Evolutionary conservation across 192 early-diverging fungal species (phyloP), one percentile per base, ranked within the genome.

Genomic region (Coemansia sp.): DNA sequence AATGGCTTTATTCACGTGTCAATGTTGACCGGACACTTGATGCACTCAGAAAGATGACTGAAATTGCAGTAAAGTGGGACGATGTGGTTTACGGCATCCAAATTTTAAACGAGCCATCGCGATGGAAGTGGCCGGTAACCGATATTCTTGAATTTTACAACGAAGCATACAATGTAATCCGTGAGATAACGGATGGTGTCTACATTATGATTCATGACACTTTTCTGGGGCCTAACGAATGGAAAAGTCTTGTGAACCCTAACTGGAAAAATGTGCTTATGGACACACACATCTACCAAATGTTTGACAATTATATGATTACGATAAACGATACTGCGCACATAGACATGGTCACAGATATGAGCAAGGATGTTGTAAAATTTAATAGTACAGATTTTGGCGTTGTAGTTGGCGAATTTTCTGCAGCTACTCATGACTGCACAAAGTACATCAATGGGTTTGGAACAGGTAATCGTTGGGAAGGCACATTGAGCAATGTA

Each of bases 371-470:
- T 23, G 60, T 87, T 11, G 64, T 56, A 11, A 20, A 66, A 3
- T 84, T 83, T 31, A 69, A 73, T 25, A 64, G 73, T 6, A 56
- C 76, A 3, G 73, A 74, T 39, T 84, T 86, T 10, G 84, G 84
- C 46, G 88, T 88, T 6, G 86, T 92, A 63, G 89, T 89, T 1
- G 90, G 90, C 20, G 90, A 92, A 66, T 92, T 86, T 60, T 88
- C 88, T 3, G 73, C 86, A 0, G 89, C 89, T 24, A 87, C 85
- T 4, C 88, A 87, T 58, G 89, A 92, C 75, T 92, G 90, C 75
- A 87, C 87, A 50, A 88, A 86, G 29, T 90, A 85, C 63, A 76
- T 91, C 57, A 92, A 90, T 66, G 90, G 90, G 10, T 67, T 88
- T 21, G 84, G 83, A n/a, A 46, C 59, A 4, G 85, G 84, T 5